These are phyloP conservation scores for Mycena sanguinolenta DNA, from an alignment of 768 basidiomycete genomes.

Conservation along the genomic window DNA sequence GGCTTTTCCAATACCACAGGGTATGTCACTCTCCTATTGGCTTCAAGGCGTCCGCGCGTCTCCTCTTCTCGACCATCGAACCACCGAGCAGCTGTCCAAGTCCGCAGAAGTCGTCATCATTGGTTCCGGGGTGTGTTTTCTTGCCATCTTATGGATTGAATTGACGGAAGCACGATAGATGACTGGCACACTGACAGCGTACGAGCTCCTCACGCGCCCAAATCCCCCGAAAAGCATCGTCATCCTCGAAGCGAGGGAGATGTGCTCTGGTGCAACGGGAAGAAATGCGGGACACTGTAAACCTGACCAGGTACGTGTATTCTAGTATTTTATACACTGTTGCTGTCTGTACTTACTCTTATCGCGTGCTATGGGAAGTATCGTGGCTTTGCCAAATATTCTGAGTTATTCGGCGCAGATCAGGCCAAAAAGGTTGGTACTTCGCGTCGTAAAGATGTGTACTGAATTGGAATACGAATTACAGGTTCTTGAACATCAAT, in stretches of 20 bases:
- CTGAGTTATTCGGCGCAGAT: conserved; percentile 50
- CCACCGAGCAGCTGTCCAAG: conserved; percentile 33
- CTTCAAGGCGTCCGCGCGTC: conserved; percentile 39
- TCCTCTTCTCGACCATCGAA: conserved; percentile 38
- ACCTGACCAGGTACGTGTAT: conserved; percentile 49
- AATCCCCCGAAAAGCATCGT: conserved; percentile 53
- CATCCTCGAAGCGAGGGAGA: conserved; percentile 73
- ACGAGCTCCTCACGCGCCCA: conserved; percentile 36
- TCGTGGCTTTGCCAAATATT: conserved; percentile 58
- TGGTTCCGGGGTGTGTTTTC: conserved; percentile 67
- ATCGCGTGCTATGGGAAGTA: conserved; percentile 43
- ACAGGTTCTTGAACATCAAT: conserved; percentile 35
- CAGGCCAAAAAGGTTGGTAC: conserved; percentile 34
- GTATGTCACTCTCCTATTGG: conserved; percentile 39
- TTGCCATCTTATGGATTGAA: not conserved
- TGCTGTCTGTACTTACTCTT: no score
- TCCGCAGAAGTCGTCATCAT: conserved; percentile 56
- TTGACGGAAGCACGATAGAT: conserved; percentile 31
- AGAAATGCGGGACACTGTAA: conserved; percentile 69
- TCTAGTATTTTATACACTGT: no score
- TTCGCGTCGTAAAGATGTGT: no score
- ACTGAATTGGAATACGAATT: not conserved
- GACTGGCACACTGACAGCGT: conserved; percentile 39
- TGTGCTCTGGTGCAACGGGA: conserved; percentile 67
- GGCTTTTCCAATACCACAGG: conserved; percentile 31